phyloP scores from a whole-genome alignment of 805 yeast genomes.

The Yarrowia alimentaria region DNA sequence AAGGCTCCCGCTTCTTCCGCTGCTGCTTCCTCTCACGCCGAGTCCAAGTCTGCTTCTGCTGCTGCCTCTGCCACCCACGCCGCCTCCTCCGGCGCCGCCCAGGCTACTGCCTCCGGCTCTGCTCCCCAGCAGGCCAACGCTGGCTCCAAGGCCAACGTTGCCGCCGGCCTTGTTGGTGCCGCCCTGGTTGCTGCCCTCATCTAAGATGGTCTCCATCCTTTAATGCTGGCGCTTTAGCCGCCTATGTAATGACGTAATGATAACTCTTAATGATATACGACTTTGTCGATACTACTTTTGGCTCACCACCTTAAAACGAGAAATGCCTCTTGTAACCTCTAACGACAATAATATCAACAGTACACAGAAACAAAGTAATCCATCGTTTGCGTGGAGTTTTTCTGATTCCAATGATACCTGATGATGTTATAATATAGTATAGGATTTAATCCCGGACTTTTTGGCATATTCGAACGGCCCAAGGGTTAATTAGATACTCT shows the following conservation, averaged over 20 bases:
- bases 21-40: background rate
- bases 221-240: background rate
- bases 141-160: slow-evolving; percentile 7
- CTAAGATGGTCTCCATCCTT: background rate
- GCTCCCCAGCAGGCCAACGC: slow-evolving; percentile 26
- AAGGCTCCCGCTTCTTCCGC: slow-evolving; percentile 1
- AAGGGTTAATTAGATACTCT: too few species aligned
- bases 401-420: too few species aligned
- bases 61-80: background rate
- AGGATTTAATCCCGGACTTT: too few species aligned
- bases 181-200: slow-evolving; percentile 24
- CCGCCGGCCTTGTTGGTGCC: slow-evolving; percentile 7
- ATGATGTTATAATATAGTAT: too few species aligned
- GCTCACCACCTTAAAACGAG: too few species aligned
- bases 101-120: slow-evolving; percentile 13
- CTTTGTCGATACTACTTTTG: too few species aligned
- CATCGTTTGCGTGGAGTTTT: too few species aligned
- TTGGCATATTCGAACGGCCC: too few species aligned
- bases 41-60: background rate
- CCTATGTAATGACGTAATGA: slow-evolving; percentile 22
- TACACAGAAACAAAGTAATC: too few species aligned
- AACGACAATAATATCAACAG: too few species aligned
- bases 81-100: slow-evolving; percentile 6
- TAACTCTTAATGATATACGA: slow-evolving; percentile 26
- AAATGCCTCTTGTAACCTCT: too few species aligned